phyloP scores from a whole-genome alignment of 495 filamentous ascomycete species.

The Patellaria atrata region DNA sequence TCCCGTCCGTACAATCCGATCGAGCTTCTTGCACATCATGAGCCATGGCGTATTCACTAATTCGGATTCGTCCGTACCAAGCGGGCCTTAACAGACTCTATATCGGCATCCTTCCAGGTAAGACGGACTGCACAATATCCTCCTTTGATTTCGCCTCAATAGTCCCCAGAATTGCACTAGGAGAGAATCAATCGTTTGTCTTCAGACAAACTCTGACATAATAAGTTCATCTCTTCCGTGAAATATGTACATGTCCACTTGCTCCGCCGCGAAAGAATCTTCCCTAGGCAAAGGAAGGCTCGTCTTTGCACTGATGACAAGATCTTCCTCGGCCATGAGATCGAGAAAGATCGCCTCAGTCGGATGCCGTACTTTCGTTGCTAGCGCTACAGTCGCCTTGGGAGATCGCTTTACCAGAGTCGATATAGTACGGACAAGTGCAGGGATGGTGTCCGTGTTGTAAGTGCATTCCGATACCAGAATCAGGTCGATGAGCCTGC shows the following conservation, averaged over 20 bases:
- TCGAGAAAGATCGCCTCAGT: constrained; percentile 71
- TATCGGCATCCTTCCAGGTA: too few species aligned
- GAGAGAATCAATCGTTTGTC: too few species aligned
- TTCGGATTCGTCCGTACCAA: too few species aligned
- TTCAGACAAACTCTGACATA: too few species aligned
- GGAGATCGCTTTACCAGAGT: constrained; percentile 37
- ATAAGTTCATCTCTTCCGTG: too few species aligned
- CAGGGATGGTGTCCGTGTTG: constrained; percentile 67
- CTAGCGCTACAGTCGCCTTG: constrained; percentile 49
- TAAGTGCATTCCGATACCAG: constrained; percentile 90
- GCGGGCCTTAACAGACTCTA: too few species aligned
- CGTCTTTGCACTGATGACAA: constrained; percentile 35
- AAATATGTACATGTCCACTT: constrained; percentile 42
- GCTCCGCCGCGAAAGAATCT: constrained; percentile 40
- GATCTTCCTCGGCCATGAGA: constrained; percentile 47
- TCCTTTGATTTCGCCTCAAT: too few species aligned
- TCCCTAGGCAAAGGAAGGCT: constrained; percentile 42
- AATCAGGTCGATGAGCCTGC: constrained; percentile 49
- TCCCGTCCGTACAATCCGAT: too few species aligned
- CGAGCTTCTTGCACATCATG: too few species aligned
- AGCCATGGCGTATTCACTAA: too few species aligned
- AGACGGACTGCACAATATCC: too few species aligned
- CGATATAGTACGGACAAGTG: constrained; percentile 55
- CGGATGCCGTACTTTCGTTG: constrained; percentile 73
- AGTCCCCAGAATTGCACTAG: too few species aligned